These are phyloP conservation scores for Leccinum uliginosum DNA, from an alignment of 768 basidiomycete species.

Conservation along the genomic window DNA sequence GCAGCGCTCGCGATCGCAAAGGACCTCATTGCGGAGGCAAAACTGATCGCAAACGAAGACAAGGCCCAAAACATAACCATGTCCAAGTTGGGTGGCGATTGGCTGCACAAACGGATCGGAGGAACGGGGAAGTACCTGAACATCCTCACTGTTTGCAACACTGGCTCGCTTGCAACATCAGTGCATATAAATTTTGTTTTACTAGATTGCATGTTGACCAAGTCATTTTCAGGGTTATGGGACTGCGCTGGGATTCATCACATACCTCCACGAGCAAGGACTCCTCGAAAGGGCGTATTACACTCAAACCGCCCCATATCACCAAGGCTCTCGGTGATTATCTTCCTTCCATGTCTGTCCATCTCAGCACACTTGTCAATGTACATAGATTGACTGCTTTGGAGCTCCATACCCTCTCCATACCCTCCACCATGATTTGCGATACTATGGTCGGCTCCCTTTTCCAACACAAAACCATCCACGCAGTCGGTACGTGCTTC, in stretches of 20 bases:
- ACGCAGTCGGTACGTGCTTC: slow-evolving; percentile 60
- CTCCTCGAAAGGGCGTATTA: slow-evolving; percentile 82
- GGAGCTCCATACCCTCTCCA: slow-evolving; percentile 78
- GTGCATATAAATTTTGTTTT: slow-evolving; percentile 34
- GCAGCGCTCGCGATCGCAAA: slow-evolving; percentile 46
- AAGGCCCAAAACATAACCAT: slow-evolving; percentile 82
- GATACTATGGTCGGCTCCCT: slow-evolving; percentile 97
- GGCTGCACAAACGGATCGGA: slow-evolving; percentile 52
- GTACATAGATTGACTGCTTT: slow-evolving; percentile 73
- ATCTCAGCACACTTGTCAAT: background rate
- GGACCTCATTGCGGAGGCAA: slow-evolving; percentile 66
- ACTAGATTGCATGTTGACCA: background rate
- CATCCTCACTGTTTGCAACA: slow-evolving; percentile 93
- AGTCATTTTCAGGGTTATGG: slow-evolving; percentile 74
- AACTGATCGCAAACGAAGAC: slow-evolving; percentile 80
- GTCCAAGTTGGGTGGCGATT: slow-evolving; percentile 81
- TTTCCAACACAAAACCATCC: slow-evolving; percentile 81
- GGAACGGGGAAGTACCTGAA: slow-evolving; percentile 53
- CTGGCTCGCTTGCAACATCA: slow-evolving; percentile 93
- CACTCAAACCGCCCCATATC: slow-evolving; percentile 93
- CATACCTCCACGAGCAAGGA: slow-evolving; percentile 74
- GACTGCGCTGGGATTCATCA: slow-evolving; percentile 91
- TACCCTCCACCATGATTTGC: slow-evolving; percentile 91
- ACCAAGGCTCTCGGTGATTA: slow-evolving; percentile 78
- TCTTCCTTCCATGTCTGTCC: background rate